These are phyloP conservation scores for Russula virescens DNA, from an alignment of 768 basidiomycete species.

Conservation along the genomic window DNA sequence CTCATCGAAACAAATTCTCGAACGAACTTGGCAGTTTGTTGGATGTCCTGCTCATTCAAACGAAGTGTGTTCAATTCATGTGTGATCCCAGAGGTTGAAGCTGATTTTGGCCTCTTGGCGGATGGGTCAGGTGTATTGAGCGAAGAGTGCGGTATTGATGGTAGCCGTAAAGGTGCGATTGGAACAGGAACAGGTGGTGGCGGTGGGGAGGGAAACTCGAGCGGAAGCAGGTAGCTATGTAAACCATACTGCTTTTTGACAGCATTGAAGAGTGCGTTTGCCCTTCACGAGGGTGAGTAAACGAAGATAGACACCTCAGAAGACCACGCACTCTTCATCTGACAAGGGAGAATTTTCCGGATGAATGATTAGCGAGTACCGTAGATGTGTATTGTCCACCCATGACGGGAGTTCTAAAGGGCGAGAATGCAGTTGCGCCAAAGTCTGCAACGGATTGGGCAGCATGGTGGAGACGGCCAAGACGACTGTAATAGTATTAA, in stretches of 20 bases:
- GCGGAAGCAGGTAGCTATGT: slow-evolving; percentile 63
- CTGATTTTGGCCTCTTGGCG: slow-evolving; percentile 6
- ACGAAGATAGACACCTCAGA: neutral
- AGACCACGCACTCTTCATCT: slow-evolving; percentile 64
- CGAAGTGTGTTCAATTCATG: slow-evolving; percentile 34
- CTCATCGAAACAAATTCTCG: slow-evolving; percentile 88
- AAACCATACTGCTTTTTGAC: slow-evolving; percentile 84
- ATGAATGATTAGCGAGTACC: slow-evolving; percentile 75
- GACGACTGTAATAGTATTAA: slow-evolving; percentile 47
- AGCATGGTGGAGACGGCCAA: slow-evolving; percentile 77
- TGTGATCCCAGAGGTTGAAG: slow-evolving; percentile 30
- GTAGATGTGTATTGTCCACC: slow-evolving; percentile 68
- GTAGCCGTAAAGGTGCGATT: slow-evolving; percentile 58
- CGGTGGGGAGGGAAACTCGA: slow-evolving; percentile 55
- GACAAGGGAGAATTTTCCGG: slow-evolving; percentile 62
- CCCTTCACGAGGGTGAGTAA: slow-evolving; percentile 40
- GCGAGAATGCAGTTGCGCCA: slow-evolving; percentile 68
- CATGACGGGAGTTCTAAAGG: slow-evolving; percentile 65
- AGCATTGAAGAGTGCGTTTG: slow-evolving; percentile 74
- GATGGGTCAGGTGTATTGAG: slow-evolving; percentile 24
- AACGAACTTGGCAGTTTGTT: slow-evolving; percentile 68
- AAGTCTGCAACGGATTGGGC: slow-evolving; percentile 74
- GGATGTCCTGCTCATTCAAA: slow-evolving; percentile 67
- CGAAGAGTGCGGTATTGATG: slow-evolving; percentile 37
- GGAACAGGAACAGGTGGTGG: slow-evolving; percentile 67